A percentile compares a stretch with the other conserved stretches of the same genome.
Conservation (phyloP, 768 basidiomycete species). For the Pilatotrama ljubarskyi region DNA sequence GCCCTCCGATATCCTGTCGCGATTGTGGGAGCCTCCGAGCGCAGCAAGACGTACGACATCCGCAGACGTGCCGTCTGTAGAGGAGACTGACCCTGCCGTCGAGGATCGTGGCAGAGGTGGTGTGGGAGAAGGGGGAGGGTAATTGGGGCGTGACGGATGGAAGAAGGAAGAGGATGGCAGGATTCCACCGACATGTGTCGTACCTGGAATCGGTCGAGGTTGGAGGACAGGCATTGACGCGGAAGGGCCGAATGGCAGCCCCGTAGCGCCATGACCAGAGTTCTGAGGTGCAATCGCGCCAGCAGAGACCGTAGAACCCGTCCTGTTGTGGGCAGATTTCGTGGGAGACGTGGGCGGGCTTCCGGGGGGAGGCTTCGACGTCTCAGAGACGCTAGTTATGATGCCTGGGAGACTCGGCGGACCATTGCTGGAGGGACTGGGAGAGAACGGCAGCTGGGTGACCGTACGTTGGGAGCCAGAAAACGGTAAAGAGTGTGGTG, state of each 20-base stretch:
- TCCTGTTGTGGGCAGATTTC: conserved; percentile 15
- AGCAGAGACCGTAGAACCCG: conserved; percentile 16
- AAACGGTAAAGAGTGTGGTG: conserved; percentile 32
- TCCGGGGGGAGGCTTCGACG: conserved; percentile 22
- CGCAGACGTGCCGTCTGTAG: conserved; percentile 25
- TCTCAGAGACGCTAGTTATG: conserved; percentile 13
- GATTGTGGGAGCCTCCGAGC: conserved; percentile 38
- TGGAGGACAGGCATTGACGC: conserved; percentile 24
- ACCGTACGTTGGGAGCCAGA: conserved; percentile 24
- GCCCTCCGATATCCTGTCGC: conserved; percentile 44
- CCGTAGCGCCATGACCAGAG: conserved; percentile 7
- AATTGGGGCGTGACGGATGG: conserved; percentile 60
- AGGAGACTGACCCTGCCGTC: conserved; percentile 31
- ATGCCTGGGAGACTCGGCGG: conserved; percentile 21
- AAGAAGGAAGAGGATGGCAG: conserved; percentile 82
- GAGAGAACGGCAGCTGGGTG: conserved; percentile 30
- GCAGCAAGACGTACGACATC: conserved; percentile 44
- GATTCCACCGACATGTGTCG: conserved; percentile 71
- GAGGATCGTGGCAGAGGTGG: conserved; percentile 32
- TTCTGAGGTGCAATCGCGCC: conserved; percentile 16
- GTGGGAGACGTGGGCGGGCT: conserved; percentile 27
- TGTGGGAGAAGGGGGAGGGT: conserved; percentile 45
- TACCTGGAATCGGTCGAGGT: conserved; percentile 20
- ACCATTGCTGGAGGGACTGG: conserved; percentile 24
- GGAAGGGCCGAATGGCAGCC: conserved; percentile 24